phyloP scores from a whole-genome alignment of 2,329 filamentous ascomycete genomes.

The Neurospora sp. region DNA sequence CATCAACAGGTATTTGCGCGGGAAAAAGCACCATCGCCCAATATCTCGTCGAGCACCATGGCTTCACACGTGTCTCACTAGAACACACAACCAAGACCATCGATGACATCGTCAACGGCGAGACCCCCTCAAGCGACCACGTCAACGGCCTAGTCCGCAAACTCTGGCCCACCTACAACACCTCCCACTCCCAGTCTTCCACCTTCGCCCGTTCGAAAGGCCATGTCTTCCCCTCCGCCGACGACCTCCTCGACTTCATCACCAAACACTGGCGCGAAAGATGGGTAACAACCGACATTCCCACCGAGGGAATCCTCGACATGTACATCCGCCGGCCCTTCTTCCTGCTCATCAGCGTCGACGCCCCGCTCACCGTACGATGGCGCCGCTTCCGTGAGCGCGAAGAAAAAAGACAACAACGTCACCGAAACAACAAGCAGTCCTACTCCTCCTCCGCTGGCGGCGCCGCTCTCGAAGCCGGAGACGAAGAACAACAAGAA shows the following conservation, averaged over 20 bases:
- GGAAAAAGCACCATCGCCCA: constrained; percentile 85
- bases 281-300: constrained; percentile 81
- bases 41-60: constrained; percentile 76
- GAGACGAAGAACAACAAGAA: neutral
- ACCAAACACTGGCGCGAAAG: constrained; percentile 74
- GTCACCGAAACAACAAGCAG: neutral
- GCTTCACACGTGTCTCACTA: constrained; percentile 66
- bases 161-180: neutral
- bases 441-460: neutral
- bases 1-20: constrained; percentile 67
- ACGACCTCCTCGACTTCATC: constrained; percentile 71
- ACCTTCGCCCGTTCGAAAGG: constrained; percentile 3
- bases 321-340: constrained; percentile 72
- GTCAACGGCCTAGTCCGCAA: neutral
- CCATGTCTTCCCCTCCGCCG: constrained; percentile 47
- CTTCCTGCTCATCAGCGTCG: constrained; percentile 85
- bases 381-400: constrained; percentile 58
- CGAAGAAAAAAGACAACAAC: constrained; percentile 24
- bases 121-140: neutral
- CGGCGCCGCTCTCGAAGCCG: neutral
- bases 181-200: neutral
- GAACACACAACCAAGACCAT: constrained; percentile 9
- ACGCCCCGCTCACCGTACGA: constrained; percentile 76
- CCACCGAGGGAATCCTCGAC: constrained; percentile 63
- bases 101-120: neutral